Conservation (phyloP, 78 protist species). For the Bigelowiella natans region DNA sequence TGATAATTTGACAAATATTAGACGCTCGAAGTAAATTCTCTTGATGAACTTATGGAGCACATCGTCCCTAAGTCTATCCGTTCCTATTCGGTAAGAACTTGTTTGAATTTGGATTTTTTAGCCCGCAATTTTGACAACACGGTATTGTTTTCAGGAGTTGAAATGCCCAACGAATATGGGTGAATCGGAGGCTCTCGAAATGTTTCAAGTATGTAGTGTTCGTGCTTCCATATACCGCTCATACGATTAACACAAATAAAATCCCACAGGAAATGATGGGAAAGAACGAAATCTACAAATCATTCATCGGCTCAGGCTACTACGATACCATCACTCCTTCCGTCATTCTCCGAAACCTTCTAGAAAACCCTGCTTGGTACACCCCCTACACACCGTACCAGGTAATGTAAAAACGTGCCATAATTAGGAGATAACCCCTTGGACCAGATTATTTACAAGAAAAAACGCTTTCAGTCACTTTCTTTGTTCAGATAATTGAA, state of each 20-base stretch:
- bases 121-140: no score
- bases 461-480: not conserved
- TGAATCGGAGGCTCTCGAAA: not conserved
- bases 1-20: no score
- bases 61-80: not conserved
- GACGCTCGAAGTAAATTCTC: no score
- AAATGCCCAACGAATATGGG: no score
- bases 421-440: no score
- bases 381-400: constrained; percentile 98
- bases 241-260: no score
- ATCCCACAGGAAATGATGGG: not conserved
- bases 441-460: no score
- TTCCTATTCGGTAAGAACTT: no score
- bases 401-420: not conserved
- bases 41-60: not conserved
- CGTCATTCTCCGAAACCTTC: constrained; percentile 73
- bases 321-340: constrained; percentile 67
- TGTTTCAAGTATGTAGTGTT: no score
- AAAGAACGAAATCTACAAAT: constrained; percentile 35
- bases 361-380: constrained; percentile 97
- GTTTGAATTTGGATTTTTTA: no score
- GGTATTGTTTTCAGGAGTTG: no score
- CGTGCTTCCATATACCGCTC: no score
- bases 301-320: constrained; percentile 49
- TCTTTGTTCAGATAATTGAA: not conserved